A percentile compares a stretch with the other conserved stretches of the same genome.
phyloP scores from a whole-genome alignment of 1,284 basidiomycete species.

The Trichosporon faecale region DNA sequence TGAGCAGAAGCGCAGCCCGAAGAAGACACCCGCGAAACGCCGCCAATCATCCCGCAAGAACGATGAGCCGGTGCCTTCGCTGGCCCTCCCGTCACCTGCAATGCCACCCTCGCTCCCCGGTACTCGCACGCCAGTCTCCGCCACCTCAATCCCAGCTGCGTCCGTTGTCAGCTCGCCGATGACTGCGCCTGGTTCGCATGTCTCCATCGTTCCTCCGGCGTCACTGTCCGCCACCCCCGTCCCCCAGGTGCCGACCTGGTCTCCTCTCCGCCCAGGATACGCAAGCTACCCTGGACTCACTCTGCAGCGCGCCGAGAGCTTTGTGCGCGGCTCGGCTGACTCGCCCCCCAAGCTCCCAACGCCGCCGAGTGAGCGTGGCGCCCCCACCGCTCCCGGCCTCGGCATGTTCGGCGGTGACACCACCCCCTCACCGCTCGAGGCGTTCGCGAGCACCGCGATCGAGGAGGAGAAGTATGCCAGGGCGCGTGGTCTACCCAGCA shows the following conservation, averaged over 20 bases:
- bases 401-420: not conserved
- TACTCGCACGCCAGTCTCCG: not conserved
- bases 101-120: not conserved
- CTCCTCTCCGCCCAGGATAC: not conserved
- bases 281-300: not conserved
- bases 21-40: not conserved
- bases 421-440: not conserved
- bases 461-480: not conserved
- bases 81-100: not conserved
- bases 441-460: not conserved
- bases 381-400: not conserved
- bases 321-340: not conserved
- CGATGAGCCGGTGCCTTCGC: not conserved
- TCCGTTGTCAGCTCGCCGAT: not conserved
- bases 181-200: not conserved
- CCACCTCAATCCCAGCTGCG: not conserved
- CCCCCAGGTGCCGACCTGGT: not conserved
- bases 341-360: not conserved
- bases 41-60: not conserved
- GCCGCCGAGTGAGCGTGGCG: not conserved
- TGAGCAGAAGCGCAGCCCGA: not conserved
- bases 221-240: not conserved
- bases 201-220: no score
- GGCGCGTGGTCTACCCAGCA: not conserved
- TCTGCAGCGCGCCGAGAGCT: not conserved